Evolutionary conservation across 805 yeast species (phyloP).

Genomic region (Ogataea pini): DNA sequence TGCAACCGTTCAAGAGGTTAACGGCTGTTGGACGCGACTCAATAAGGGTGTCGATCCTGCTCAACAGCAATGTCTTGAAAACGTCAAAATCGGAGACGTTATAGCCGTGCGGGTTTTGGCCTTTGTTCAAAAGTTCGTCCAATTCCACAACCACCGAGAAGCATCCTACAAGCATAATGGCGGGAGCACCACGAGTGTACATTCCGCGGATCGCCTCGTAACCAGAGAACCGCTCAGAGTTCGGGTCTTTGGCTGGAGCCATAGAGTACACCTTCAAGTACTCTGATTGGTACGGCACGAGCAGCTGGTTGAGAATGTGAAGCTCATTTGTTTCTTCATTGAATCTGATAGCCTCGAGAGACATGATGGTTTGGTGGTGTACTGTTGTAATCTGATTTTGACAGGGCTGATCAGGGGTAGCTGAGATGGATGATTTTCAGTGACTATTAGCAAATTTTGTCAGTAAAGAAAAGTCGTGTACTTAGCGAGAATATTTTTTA

Average conservation of each 20-base stretch:
- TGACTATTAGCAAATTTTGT: no score
- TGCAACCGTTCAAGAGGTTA: slow-evolving; percentile 76
- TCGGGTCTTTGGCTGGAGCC: slow-evolving; percentile 61
- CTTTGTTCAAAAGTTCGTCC: slow-evolving; percentile 33
- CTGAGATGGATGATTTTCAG: no score
- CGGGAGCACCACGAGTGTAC: slow-evolving; percentile 99
- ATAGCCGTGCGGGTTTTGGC: slow-evolving; percentile 31
- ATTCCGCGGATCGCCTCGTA: slow-evolving; percentile 78
- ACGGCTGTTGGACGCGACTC: slow-evolving; percentile 95
- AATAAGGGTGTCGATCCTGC: slow-evolving; percentile 63
- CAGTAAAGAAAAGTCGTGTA: not conserved
- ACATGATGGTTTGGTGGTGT: slow-evolving; percentile 21
- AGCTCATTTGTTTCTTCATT: slow-evolving; percentile 48
- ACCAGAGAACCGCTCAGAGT: slow-evolving; percentile 58
- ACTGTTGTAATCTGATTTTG: not conserved
- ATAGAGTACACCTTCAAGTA: slow-evolving; percentile 64
- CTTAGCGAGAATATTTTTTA: slow-evolving; percentile 1
- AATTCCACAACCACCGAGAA: slow-evolving; percentile 79
- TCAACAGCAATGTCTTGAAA: slow-evolving; percentile 41
- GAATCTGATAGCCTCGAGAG: slow-evolving; percentile 70
- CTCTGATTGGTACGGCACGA: slow-evolving; percentile 75
- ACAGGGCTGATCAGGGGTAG: not conserved
- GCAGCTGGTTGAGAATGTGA: slow-evolving; percentile 74
- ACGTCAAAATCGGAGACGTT: slow-evolving; percentile 17
- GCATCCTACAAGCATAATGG: slow-evolving; percentile 93